phyloP scores from a whole-genome alignment of 1,284 basidiomycete species.

The Ustilago esculenta region DNA sequence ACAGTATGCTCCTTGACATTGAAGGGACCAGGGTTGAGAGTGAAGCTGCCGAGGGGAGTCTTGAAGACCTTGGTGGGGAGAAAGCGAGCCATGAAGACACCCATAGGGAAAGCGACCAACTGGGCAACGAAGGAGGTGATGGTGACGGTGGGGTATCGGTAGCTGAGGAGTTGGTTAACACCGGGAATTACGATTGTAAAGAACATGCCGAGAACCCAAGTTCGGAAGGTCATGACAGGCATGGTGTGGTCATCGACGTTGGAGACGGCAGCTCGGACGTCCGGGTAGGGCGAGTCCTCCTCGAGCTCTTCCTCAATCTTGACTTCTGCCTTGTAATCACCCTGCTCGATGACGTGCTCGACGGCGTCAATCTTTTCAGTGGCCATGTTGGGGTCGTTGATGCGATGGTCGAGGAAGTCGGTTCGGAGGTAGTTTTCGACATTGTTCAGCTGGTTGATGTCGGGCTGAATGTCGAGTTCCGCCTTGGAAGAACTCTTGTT shows the following conservation, averaged over 20 bases:
- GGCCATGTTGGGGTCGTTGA: constrained; percentile 56
- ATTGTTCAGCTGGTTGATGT: constrained; percentile 30
- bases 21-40: constrained; percentile 63
- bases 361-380: constrained; percentile 41
- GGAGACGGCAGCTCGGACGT: constrained; percentile 61
- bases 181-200: constrained; percentile 59
- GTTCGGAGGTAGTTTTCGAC: constrained; percentile 42
- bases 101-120: constrained; percentile 57
- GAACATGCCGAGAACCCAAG: constrained; percentile 59
- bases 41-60: constrained; percentile 47
- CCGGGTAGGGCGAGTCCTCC: constrained; percentile 62
- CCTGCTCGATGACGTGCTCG: constrained; percentile 50
- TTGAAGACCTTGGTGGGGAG: constrained; percentile 52
- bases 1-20: constrained; percentile 64
- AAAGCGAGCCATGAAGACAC: constrained; percentile 41
- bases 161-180: constrained; percentile 59
- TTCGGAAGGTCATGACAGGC: constrained; percentile 63
- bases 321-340: constrained; percentile 53
- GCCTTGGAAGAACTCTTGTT: constrained; percentile 40
- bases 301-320: constrained; percentile 50
- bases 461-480: constrained; percentile 12
- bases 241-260: constrained; percentile 62
- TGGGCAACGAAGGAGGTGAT: constrained; percentile 56
- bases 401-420: constrained; percentile 46
- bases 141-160: constrained; percentile 58